Conservation (phyloP, 2,329 filamentous ascomycete genomes). For the Pyricularia grisea region DNA sequence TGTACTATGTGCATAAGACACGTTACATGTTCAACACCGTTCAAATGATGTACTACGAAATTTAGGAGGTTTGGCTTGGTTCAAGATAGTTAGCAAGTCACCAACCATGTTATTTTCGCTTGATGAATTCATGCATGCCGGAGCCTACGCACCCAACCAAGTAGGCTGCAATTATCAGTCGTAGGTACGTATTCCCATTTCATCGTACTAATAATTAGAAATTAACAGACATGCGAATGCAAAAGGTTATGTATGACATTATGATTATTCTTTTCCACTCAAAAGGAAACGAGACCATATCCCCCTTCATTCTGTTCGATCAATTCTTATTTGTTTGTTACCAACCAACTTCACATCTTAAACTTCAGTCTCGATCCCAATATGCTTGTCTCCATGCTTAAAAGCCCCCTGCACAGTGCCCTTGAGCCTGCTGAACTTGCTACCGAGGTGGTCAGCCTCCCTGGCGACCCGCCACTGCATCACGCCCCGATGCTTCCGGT, state of each 20-base stretch:
- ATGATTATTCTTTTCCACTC: background rate
- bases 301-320: background rate
- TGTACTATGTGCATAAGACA: too few relatives aligned
- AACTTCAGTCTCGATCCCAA: conserved; percentile 60
- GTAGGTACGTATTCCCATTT: background rate
- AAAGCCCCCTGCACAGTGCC: conserved; percentile 49
- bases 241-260: background rate
- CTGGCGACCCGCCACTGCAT: conserved; percentile 63
- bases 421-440: conserved; percentile 44
- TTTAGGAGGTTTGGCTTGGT: too few relatives aligned
- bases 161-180: background rate
- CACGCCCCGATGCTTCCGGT: conserved; percentile 56
- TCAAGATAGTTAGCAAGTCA: too few relatives aligned
- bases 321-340: background rate
- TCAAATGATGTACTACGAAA: too few relatives aligned
- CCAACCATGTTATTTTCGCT: too few relatives aligned
- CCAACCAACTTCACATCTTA: conserved; percentile 22
- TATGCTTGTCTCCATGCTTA: conserved; percentile 47
- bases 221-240: background rate
- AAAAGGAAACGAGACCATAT: background rate
- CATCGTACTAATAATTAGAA: background rate
- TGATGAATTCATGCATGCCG: too few relatives aligned
- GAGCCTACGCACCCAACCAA: too few relatives aligned
- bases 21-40: too few relatives aligned
- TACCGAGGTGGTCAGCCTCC: conserved; percentile 40